Percentiles rank a stretch among this genome's conserved stretches.
Conservation (phyloP, 2,329 filamentous ascomycete genomes). For the Xylaria arbuscula region DNA sequence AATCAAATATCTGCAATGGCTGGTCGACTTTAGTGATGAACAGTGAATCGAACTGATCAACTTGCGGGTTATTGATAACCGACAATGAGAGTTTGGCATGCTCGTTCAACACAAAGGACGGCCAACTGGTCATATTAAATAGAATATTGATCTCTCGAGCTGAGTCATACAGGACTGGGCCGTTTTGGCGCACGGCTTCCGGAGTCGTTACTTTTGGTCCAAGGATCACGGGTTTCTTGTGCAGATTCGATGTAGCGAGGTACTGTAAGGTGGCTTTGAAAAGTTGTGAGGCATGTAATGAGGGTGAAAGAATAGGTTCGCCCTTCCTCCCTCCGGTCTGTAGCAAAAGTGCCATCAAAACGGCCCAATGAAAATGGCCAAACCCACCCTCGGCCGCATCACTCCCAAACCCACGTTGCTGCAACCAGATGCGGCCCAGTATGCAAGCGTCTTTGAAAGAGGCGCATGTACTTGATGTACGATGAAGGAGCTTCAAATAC, state of each 20-base stretch:
- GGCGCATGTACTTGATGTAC: conserved; percentile 74
- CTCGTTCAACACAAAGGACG: conserved; percentile 76
- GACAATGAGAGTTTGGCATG: conserved; percentile 80
- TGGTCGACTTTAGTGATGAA: conserved; percentile 77
- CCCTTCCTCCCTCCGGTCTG: conserved; percentile 80
- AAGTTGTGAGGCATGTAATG: conserved; percentile 89
- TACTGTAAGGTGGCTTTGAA: conserved; percentile 97
- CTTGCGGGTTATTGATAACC: conserved; percentile 77
- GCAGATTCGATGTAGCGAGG: conserved; percentile 77
- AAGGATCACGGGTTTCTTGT: conserved; percentile 71
- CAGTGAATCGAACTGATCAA: conserved; percentile 84
- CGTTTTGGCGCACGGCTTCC: conserved; percentile 56
- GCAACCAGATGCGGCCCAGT: conserved; percentile 88
- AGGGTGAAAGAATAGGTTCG: conserved; percentile 76
- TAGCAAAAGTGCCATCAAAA: conserved; percentile 82
- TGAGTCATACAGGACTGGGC: conserved; percentile 83
- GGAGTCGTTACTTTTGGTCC: conserved; percentile 57
- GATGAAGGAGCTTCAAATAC: conserved; percentile 81
- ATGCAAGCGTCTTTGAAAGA: conserved; percentile 86
- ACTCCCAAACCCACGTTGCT: conserved; percentile 83
- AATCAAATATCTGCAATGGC: conserved; percentile 66
- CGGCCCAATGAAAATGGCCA: conserved; percentile 90
- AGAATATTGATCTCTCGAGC: conserved; percentile 80
- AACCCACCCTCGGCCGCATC: conserved; percentile 82
- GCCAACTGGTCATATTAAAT: conserved; percentile 91